Conservation (phyloP, 1,139 yeast species). For the Arxiozyma slooffiae region DNA sequence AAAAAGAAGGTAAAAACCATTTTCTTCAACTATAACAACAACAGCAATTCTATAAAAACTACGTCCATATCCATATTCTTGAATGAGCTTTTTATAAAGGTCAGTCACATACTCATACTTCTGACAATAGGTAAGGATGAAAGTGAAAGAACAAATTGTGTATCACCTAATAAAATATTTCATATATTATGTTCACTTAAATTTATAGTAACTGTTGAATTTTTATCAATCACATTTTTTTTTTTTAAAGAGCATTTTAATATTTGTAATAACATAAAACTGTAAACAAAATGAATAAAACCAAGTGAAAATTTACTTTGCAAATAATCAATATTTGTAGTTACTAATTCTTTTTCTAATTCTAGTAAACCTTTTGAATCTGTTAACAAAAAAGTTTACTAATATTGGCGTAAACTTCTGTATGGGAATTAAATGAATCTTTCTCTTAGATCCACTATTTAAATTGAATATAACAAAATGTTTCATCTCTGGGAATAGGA, state of each 20-base stretch:
- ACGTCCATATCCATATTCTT: conserved; percentile 42
- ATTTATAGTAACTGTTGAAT: conserved; percentile 10
- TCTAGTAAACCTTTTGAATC: conserved; percentile 24
- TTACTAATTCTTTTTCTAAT: conserved; percentile 43
- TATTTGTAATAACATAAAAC: conserved; percentile 38
- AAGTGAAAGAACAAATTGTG: conserved; percentile 38
- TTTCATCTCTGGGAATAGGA: conserved; percentile 28
- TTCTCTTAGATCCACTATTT: conserved; percentile 28
- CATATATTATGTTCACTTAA: neutral
- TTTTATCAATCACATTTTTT: conserved; percentile 36
- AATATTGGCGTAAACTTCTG: conserved; percentile 29
- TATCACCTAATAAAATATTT: conserved; percentile 41
- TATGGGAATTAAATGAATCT: conserved; percentile 33
- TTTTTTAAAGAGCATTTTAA: conserved; percentile 37
- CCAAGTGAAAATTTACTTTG: conserved; percentile 25
- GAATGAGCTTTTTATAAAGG: conserved; percentile 44
- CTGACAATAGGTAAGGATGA: conserved; percentile 28
- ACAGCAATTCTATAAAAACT: conserved; percentile 42
- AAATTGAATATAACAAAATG: conserved; percentile 40
- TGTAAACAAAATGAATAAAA: conserved; percentile 36
- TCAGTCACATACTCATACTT: conserved; percentile 37
- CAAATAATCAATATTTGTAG: conserved; percentile 29
- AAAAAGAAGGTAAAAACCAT: conserved; percentile 33
- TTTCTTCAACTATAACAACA: conserved; percentile 36
- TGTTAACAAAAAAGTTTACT: conserved; percentile 27